Conservation (phyloP, 768 basidiomycete species). For the Suillus occidentalis region DNA sequence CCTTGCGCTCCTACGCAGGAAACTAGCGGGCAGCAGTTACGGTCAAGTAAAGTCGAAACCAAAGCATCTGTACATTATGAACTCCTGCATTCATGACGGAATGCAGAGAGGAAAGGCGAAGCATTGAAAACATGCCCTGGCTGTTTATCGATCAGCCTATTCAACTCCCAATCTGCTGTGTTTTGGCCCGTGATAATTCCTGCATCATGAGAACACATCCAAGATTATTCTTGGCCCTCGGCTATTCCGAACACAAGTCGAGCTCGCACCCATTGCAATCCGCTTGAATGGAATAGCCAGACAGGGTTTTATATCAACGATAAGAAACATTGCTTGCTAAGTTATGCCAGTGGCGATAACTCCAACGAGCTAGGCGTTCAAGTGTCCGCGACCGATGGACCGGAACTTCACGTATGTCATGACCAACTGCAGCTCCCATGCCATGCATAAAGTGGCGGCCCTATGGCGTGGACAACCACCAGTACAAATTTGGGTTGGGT, state of each 20-base stretch:
- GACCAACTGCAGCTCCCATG: background rate
- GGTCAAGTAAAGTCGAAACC: background rate
- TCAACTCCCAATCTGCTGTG: background rate
- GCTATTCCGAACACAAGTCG: background rate
- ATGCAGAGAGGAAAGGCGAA: background rate
- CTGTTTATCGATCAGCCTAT: background rate
- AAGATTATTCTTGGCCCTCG: background rate
- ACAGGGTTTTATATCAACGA: background rate
- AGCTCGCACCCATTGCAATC: background rate
- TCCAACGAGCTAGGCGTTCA: background rate
- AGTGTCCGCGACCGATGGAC: background rate
- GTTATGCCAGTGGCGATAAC: background rate
- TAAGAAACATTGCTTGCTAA: background rate
- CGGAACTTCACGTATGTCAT: background rate
- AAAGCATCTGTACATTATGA: background rate
- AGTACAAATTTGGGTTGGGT: background rate
- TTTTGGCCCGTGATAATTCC: background rate
- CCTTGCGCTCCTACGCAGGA: slow-evolving; percentile 8
- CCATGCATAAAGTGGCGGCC: background rate
- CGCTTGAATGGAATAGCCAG: background rate
- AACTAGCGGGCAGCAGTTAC: background rate
- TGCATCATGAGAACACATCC: background rate
- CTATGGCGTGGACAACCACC: background rate
- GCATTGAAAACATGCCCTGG: background rate
- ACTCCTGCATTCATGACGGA: background rate